Evolutionary conservation across 2,329 filamentous ascomycete genomes (phyloP).

Genomic region (Fusarium dimerum): DNA sequence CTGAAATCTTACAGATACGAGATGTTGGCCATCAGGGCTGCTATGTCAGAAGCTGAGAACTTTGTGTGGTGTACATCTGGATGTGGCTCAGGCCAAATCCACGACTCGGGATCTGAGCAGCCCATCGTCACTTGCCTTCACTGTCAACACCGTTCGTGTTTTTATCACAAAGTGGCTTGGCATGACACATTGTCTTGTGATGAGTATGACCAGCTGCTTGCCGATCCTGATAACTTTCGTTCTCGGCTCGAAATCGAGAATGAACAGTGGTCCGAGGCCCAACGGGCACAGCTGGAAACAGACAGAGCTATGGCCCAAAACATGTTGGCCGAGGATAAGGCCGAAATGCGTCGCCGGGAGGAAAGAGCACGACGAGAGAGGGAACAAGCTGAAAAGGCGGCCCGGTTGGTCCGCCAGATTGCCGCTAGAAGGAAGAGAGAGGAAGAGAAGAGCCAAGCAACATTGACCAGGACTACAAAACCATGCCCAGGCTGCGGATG

Average conservation of each 20-base stretch:
- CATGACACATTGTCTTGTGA: conserved; percentile 43
- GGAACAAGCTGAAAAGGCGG: conserved; percentile 27
- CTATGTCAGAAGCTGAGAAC: conserved; percentile 43
- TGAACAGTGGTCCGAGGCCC: conserved; percentile 39
- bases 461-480: conserved; percentile 35
- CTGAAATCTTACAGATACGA: conserved; percentile 40
- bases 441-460: conserved; percentile 34
- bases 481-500: conserved; percentile 40
- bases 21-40: conserved; percentile 42
- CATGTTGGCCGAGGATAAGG: conserved; percentile 33
- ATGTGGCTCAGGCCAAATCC: conserved; percentile 55
- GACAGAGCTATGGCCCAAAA: conserved; percentile 39
- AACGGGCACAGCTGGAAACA: conserved; percentile 49
- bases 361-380: conserved; percentile 23
- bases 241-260: conserved; percentile 38
- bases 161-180: conserved; percentile 43
- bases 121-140: conserved; percentile 44
- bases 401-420: conserved; percentile 29
- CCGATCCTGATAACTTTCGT: conserved; percentile 41
- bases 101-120: conserved; percentile 40
- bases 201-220: conserved; percentile 42
- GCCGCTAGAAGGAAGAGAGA: conserved; percentile 34
- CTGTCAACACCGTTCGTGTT: conserved; percentile 45
- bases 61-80: conserved; percentile 56
- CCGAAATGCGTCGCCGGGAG: conserved; percentile 25